Percentiles rank a stretch among this genome's conserved stretches.
Conservation (phyloP, 2,329 filamentous ascomycete species). For the Aspergillus bombycis region DNA sequence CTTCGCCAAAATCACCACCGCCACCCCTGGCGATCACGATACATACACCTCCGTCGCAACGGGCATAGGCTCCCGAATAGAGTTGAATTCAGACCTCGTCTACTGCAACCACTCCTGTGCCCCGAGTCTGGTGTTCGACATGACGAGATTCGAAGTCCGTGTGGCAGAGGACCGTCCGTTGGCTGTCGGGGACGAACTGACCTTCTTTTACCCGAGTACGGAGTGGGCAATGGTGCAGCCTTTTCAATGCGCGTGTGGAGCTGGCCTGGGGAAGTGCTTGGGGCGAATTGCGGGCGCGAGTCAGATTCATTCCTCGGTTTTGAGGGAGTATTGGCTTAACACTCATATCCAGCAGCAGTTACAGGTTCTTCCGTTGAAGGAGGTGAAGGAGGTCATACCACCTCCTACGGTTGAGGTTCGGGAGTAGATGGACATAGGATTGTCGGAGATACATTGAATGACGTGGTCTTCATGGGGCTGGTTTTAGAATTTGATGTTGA, state of each 20-base stretch:
- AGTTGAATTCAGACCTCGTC: constrained; percentile 55
- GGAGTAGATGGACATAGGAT: too few relatives aligned
- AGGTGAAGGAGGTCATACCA: too few relatives aligned
- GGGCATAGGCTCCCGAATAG: constrained; percentile 46
- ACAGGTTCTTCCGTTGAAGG: not conserved
- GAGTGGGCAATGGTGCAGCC: constrained; percentile 46
- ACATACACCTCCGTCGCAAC: constrained; percentile 50
- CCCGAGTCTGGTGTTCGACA: constrained; percentile 55
- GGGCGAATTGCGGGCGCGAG: constrained; percentile 1
- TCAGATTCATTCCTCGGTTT: not conserved
- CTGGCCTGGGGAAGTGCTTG: not conserved
- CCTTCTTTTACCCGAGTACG: constrained; percentile 48
- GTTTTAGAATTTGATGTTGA: too few relatives aligned
- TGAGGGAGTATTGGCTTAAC: constrained; percentile 4
- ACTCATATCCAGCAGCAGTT: not conserved
- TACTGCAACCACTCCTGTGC: constrained; percentile 57
- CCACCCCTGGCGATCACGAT: not conserved
- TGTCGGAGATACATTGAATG: too few relatives aligned
- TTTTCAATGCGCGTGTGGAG: constrained; percentile 41
- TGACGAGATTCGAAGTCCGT: constrained; percentile 33
- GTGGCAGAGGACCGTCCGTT: constrained; percentile 35
- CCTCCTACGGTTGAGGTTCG: too few relatives aligned
- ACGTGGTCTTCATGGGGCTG: too few relatives aligned
- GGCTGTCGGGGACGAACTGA: constrained; percentile 39
- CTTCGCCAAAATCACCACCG: constrained; percentile 9